Conservation (phyloP, 73 alveolate species). For the Tetrahymena malaccensis region DNA sequence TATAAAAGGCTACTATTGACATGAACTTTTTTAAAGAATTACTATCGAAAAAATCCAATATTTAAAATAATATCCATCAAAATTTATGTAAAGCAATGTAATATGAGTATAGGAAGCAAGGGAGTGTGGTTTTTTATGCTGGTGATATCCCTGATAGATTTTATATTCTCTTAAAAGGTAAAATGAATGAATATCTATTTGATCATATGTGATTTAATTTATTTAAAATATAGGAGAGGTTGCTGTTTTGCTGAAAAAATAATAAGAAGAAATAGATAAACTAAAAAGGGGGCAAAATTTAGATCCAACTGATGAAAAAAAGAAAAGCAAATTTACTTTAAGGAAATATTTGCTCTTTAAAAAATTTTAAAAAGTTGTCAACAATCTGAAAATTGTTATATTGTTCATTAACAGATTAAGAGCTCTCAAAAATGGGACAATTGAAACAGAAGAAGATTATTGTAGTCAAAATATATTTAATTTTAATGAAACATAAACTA, state of each 20-base stretch:
- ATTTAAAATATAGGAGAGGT: background rate
- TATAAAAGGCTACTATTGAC: background rate
- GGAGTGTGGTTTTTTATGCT: background rate
- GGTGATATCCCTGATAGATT: background rate
- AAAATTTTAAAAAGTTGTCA: background rate
- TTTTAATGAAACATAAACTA: background rate
- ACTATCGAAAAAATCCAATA: background rate
- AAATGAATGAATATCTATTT: background rate
- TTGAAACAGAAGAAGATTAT: background rate
- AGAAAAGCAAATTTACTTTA: background rate
- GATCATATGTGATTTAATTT: background rate
- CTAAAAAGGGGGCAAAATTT: background rate
- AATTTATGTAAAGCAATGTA: background rate
- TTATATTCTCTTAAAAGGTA: background rate
- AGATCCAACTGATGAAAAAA: background rate
- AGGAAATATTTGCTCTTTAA: background rate
- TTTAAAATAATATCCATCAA: background rate
- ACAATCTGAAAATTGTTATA: background rate
- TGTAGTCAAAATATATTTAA: background rate
- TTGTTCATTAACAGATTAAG: background rate
- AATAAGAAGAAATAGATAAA: background rate
- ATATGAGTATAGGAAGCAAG: background rate
- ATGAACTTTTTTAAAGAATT: background rate
- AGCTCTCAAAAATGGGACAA: background rate
- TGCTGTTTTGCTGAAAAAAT: background rate